Percentiles rank a stretch among this genome's conserved stretches.
phyloP scores from a whole-genome alignment of 139 green algal species.

The Penium margaritaceum region DNA sequence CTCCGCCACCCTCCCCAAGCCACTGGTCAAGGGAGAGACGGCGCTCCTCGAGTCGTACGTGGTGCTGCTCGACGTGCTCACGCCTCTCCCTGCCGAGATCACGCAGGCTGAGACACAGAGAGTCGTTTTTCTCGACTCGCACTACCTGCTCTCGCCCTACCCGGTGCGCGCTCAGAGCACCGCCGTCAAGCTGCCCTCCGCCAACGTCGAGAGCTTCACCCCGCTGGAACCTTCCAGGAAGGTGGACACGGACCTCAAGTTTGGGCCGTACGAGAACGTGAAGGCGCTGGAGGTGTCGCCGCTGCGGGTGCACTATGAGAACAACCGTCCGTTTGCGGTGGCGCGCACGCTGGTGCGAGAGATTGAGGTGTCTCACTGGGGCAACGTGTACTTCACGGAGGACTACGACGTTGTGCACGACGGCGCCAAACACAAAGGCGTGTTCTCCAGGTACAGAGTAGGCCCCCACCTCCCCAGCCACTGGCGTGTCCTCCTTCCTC shows the following conservation, averaged over 20 bases:
- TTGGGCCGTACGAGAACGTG: constrained; percentile 53
- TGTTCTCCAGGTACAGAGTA: constrained; percentile 52
- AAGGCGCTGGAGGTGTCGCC: constrained; percentile 41
- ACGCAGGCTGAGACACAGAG: constrained; percentile 65
- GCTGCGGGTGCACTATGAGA: constrained; percentile 72
- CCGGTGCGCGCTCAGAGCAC: constrained; percentile 52
- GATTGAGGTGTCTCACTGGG: constrained; percentile 84
- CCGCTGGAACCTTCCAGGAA: constrained; percentile 39
- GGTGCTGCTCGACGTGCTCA: constrained; percentile 48
- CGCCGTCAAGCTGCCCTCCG: constrained; percentile 51
- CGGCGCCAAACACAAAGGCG: constrained; percentile 57
- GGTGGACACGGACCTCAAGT: constrained; percentile 30
- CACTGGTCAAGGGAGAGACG: constrained; percentile 16
- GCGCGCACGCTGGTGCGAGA: constrained; percentile 61
- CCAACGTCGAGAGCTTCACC: constrained; percentile 51
- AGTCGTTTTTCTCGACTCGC: constrained; percentile 58
- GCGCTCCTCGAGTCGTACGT: constrained; percentile 16
- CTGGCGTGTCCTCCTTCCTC: neutral
- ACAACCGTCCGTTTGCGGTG: constrained; percentile 64
- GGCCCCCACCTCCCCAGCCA: neutral
- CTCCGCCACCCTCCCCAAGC: constrained; percentile 13
- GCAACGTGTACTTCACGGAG: constrained; percentile 84
- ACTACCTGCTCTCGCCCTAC: constrained; percentile 65
- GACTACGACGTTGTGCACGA: constrained; percentile 65
- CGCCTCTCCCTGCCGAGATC: constrained; percentile 57